Evolutionary conservation across 192 early-diverging fungal genomes (phyloP).

Genomic region (Coemansia sp.): DNA sequence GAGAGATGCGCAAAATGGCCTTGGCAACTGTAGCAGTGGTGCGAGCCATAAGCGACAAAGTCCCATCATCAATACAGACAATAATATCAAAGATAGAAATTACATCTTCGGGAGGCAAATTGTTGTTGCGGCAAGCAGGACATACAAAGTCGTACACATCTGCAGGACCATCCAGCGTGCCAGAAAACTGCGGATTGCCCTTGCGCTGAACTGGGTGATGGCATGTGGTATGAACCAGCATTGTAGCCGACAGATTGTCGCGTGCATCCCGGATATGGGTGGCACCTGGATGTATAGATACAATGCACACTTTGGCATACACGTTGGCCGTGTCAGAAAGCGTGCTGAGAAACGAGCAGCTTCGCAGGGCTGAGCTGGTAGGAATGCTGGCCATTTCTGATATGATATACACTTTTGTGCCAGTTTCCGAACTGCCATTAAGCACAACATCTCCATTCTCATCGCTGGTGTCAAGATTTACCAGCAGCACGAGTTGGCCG

Average conservation of each 20-base stretch:
- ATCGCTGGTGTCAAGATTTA: conserved; percentile 20
- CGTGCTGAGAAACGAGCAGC: conserved; percentile 11
- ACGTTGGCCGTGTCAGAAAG: conserved; percentile 12
- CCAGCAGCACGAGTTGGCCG: conserved; percentile 42
- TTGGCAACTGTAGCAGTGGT: conserved; percentile 14
- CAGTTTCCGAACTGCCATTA: conserved; percentile 28
- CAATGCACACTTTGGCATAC: conserved; percentile 23
- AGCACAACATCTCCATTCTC: conserved; percentile 33
- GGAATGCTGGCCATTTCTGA: conserved; percentile 28
- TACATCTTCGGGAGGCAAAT: conserved; percentile 9
- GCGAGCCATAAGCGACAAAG: conserved; percentile 1
- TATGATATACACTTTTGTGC: conserved; percentile 19
- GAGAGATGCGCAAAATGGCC: conserved; percentile 20
- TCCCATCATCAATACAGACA: conserved; percentile 32
- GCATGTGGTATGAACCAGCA: conserved; percentile 28
- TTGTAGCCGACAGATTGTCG: conserved; percentile 31
- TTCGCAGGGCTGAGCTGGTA: conserved; percentile 29
- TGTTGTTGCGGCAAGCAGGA: conserved; percentile 10
- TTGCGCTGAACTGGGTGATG: conserved; percentile 8
- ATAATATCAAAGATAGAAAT: conserved; percentile 21
- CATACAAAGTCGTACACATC: conserved; percentile 32
- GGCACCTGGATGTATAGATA: conserved; percentile 4
- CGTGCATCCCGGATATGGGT: conserved; percentile 29
- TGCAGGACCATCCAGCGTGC: conserved; percentile 17
- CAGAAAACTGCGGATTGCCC: not conserved